Conservation (phyloP, 1,284 basidiomycete species). For the Ganoderma sinense region DNA sequence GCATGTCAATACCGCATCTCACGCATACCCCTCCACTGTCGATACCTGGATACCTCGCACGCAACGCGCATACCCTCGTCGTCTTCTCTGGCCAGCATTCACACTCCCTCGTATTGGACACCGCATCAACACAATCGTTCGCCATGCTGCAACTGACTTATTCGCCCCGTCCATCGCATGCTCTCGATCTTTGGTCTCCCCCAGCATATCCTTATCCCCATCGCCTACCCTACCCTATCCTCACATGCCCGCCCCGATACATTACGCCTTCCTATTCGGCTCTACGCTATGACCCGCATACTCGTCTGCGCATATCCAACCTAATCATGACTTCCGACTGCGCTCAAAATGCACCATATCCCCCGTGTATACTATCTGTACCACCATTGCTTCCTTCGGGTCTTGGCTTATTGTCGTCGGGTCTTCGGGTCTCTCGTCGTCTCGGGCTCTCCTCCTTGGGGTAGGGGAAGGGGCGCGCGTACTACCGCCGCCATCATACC, state of each 20-base stretch:
- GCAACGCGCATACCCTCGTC: conserved; percentile 29
- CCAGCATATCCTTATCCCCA: conserved; percentile 15
- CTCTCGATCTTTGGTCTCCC: conserved; percentile 20
- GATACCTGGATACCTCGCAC: conserved; percentile 32
- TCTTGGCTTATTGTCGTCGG: conserved; percentile 19
- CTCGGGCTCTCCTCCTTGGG: conserved; percentile 11
- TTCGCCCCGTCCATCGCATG: conserved; percentile 26
- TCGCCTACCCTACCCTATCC: conserved; percentile 22
- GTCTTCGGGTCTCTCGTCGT: conserved; percentile 9
- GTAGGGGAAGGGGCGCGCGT: conserved; percentile 11
- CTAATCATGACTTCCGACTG: conserved; percentile 9
- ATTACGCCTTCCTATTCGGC: conserved; percentile 24
- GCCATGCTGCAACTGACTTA: conserved; percentile 17
- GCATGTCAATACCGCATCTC: conserved; percentile 16
- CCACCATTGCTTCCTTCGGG: conserved; percentile 24
- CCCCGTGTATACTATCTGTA: conserved; percentile 29
- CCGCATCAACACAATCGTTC: conserved; percentile 7
- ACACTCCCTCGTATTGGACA: conserved; percentile 7
- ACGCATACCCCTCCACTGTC: conserved; percentile 28
- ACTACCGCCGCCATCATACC: neutral
- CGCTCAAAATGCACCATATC: conserved; percentile 29
- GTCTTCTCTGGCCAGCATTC: conserved; percentile 10
- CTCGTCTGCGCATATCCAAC: conserved; percentile 15
- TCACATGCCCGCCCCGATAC: conserved; percentile 14
- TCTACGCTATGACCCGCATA: conserved; percentile 29